Conservation (phyloP, 2,329 filamentous ascomycete species). For the Venturia pyrina region DNA sequence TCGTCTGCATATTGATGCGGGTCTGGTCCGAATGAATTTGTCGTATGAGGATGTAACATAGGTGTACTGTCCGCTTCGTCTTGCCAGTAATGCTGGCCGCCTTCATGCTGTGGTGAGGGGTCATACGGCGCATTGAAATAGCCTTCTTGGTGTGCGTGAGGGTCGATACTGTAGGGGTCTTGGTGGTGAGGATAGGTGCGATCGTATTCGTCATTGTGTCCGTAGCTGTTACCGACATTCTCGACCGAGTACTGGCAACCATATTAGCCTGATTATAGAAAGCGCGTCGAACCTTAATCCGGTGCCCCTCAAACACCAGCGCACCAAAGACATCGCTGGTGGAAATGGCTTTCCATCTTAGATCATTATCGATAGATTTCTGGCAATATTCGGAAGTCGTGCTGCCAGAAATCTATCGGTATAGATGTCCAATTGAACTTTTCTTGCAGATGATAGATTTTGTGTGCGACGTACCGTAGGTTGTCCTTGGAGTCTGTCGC, state of each 20-base stretch:
- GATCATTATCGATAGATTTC: not conserved
- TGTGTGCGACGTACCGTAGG: slow-evolving; percentile 44
- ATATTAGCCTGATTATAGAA: slow-evolving; percentile 10
- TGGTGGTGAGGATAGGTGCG: slow-evolving; percentile 38
- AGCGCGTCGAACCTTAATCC: slow-evolving; percentile 14
- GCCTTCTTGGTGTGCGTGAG: slow-evolving; percentile 75
- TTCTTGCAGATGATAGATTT: not conserved
- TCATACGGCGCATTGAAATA: slow-evolving; percentile 81
- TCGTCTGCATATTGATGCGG: slow-evolving; percentile 31
- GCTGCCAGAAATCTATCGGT: not conserved
- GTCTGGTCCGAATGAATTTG: slow-evolving; percentile 52
- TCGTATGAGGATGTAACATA: slow-evolving; percentile 59
- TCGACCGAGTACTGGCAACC: slow-evolving; percentile 55
- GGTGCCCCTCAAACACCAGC: not conserved
- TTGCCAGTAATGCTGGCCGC: slow-evolving; percentile 47
- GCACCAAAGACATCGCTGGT: not conserved
- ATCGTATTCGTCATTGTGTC: slow-evolving; percentile 53
- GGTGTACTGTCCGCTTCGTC: slow-evolving; percentile 64
- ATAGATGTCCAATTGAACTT: not conserved
- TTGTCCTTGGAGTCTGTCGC: slow-evolving; percentile 62
- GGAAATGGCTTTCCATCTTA: not conserved
- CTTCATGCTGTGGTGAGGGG: slow-evolving; percentile 49
- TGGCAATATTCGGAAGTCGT: not conserved
- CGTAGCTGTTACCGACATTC: slow-evolving; percentile 54
- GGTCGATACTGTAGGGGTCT: slow-evolving; percentile 48